A percentile compares a stretch with the other conserved stretches of the same genome.
Evolutionary conservation across 1,284 basidiomycete genomes (phyloP).

Genomic region (Apiotrichum veenhuisii): DNA sequence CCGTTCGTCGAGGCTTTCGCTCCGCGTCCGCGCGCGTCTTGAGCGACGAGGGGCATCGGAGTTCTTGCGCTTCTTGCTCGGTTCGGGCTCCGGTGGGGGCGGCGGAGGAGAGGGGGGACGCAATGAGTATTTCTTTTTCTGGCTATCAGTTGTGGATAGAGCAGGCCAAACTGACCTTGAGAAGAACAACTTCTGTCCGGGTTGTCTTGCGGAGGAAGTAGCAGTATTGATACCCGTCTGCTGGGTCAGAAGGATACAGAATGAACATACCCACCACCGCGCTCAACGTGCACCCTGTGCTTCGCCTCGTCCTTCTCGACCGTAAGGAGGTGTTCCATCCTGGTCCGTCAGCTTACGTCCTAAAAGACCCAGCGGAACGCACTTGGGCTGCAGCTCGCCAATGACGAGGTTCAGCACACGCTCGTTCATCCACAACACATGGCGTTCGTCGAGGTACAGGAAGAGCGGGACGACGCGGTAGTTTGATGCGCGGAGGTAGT

Average conservation of each 20-base stretch:
- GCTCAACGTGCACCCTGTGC: constrained; percentile 44
- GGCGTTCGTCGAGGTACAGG: constrained; percentile 47
- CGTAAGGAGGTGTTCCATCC: constrained; percentile 31
- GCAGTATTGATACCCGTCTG: constrained; percentile 46
- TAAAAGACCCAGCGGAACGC: background rate
- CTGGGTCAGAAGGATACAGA: background rate
- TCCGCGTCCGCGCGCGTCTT: constrained; percentile 10
- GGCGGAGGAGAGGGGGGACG: constrained; percentile 35
- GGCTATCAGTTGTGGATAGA: background rate
- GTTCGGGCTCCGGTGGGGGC: constrained; percentile 9
- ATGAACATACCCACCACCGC: constrained; percentile 33
- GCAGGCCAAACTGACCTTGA: constrained; percentile 29
- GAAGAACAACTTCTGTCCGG: constrained; percentile 43
- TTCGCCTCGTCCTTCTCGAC: constrained; percentile 32
- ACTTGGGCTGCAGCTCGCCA: constrained; percentile 35
- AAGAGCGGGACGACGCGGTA: constrained; percentile 44
- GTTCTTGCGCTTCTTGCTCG: constrained; percentile 22
- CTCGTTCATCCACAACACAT: constrained; percentile 48
- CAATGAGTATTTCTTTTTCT: constrained; percentile 41
- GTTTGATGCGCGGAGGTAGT: constrained; percentile 44
- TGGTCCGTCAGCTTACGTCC: constrained; percentile 4
- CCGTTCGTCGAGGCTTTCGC: background rate
- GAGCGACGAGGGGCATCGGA: constrained; percentile 8
- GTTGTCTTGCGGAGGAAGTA: constrained; percentile 46
- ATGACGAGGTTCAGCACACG: constrained; percentile 41